These are phyloP conservation scores for Lepidium sativum DNA, from an alignment of 345 rosid species.

Conservation along the genomic window DNA sequence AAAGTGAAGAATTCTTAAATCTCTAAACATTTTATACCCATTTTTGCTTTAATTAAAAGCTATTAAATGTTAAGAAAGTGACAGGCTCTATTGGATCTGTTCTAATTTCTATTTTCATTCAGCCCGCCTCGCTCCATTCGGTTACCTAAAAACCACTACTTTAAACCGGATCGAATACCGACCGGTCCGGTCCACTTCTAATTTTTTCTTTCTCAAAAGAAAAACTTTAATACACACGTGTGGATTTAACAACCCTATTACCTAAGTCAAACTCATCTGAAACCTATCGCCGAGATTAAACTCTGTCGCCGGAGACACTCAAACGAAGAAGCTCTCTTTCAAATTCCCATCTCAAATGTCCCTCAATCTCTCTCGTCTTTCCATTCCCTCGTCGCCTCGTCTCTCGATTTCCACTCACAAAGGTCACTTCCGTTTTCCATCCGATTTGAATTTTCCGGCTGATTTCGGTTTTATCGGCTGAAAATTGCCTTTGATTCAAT, in stretches of 20 bases:
- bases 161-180: too few relatives aligned
- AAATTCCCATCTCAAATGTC: slow-evolving; percentile 7
- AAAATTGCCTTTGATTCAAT: not conserved
- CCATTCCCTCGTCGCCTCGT: slow-evolving; percentile 14
- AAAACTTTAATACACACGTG: not conserved
- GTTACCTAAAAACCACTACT: too few relatives aligned
- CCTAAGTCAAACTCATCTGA: not conserved
- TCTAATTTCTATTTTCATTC: too few relatives aligned
- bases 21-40: too few relatives aligned
- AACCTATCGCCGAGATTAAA: not conserved
- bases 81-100: too few relatives aligned
- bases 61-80: too few relatives aligned
- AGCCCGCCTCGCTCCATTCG: too few relatives aligned
- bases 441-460: not conserved
- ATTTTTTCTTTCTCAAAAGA: not conserved
- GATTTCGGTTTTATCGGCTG: not conserved
- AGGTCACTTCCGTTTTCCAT: not conserved
- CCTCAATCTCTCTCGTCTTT: slow-evolving; percentile 14
- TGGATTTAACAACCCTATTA: not conserved
- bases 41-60: too few relatives aligned
- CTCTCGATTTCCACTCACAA: slow-evolving; percentile 13
- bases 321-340: not conserved
- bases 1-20: too few relatives aligned
- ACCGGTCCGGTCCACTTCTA: too few relatives aligned
- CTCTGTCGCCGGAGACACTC: slow-evolving; percentile 1